These are phyloP conservation scores for Aspergillus bridgeri DNA, from an alignment of 495 filamentous ascomycete species.

Conservation along the genomic window DNA sequence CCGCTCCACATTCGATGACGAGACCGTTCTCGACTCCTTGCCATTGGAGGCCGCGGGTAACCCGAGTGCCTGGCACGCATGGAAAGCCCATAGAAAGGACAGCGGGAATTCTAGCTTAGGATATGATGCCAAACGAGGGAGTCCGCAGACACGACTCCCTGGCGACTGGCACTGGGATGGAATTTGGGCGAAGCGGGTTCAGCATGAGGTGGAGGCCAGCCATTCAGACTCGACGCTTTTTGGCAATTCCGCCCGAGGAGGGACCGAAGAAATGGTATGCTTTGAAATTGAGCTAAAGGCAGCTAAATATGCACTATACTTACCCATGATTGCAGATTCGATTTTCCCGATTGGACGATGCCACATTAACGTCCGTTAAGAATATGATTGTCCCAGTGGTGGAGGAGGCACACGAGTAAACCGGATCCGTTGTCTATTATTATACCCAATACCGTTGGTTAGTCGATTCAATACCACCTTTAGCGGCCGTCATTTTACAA, in stretches of 20 bases:
- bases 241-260: slow-evolving; percentile 53
- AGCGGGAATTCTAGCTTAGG: slow-evolving; percentile 6
- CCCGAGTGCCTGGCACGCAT: slow-evolving; percentile 85
- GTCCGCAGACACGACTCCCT: slow-evolving; percentile 52
- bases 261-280: slow-evolving; percentile 65
- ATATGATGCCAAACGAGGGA: slow-evolving; percentile 26
- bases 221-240: slow-evolving; percentile 73
- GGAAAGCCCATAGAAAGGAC: slow-evolving; percentile 62
- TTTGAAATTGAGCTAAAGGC: background rate
- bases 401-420: slow-evolving; percentile 30
- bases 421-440: slow-evolving; percentile 19
- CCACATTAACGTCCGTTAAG: slow-evolving; percentile 55
- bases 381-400: slow-evolving; percentile 56
- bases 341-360: slow-evolving; percentile 62
- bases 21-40: slow-evolving; percentile 68
- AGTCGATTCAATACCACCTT: slow-evolving; percentile 5
- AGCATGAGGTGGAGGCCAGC: slow-evolving; percentile 70
- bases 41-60: slow-evolving; percentile 82
- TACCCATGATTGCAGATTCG: slow-evolving; percentile 52
- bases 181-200: slow-evolving; percentile 83
- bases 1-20: slow-evolving; percentile 74
- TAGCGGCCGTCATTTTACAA: background rate
- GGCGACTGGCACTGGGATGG: slow-evolving; percentile 96
- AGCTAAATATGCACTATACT: background rate
- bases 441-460: slow-evolving; percentile 20